Evolutionary conservation across 148 eudicot genomes (phyloP).

Genomic region (Linanthus parryae): DNA sequence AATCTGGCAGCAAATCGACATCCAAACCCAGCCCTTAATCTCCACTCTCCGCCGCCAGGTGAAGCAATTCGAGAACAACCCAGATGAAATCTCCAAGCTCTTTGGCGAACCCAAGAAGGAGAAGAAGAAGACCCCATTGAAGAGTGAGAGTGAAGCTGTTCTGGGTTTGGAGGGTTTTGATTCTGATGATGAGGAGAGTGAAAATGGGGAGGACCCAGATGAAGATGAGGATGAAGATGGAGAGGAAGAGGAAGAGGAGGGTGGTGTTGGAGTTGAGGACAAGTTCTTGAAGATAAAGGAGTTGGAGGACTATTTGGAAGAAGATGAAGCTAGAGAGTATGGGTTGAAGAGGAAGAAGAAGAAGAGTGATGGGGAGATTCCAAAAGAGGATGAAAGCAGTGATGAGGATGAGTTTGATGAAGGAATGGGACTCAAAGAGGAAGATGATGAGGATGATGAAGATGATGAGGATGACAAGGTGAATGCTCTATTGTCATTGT

Average conservation of each 20-base stretch:
- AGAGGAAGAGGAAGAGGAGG: slow-evolving; percentile 22
- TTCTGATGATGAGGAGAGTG: slow-evolving; percentile 15
- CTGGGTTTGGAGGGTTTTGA: slow-evolving; percentile 16
- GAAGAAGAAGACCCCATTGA: neutral
- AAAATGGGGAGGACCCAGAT: slow-evolving; percentile 11
- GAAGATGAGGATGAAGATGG: slow-evolving; percentile 21
- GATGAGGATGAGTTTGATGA: no score
- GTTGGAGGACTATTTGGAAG: slow-evolving; percentile 58
- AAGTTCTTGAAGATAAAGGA: slow-evolving; percentile 77
- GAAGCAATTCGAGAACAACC: slow-evolving; percentile 52
- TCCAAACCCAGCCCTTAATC: slow-evolving; percentile 61
- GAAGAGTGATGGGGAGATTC: slow-evolving; percentile 14
- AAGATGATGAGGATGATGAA: slow-evolving; percentile 35
- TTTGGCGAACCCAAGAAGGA: slow-evolving; percentile 20
- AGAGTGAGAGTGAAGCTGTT: slow-evolving; percentile 18
- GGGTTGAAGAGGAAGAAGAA: slow-evolving; percentile 30
- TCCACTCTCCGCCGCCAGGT: slow-evolving; percentile 44
- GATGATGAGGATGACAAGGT: slow-evolving; percentile 37
- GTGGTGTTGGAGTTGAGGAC: slow-evolving; percentile 64
- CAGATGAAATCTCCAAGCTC: slow-evolving; percentile 30
- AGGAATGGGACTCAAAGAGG: slow-evolving; percentile 29
- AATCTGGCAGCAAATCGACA: slow-evolving; percentile 90
- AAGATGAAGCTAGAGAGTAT: slow-evolving; percentile 64
- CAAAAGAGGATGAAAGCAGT: slow-evolving; percentile 4
- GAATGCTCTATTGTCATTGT: neutral